Evolutionary conservation across 371 early-diverging fungal species (phyloP), one percentile per base, ranked within the genome.

Genomic region (Dichotomocladium elegans): DNA sequence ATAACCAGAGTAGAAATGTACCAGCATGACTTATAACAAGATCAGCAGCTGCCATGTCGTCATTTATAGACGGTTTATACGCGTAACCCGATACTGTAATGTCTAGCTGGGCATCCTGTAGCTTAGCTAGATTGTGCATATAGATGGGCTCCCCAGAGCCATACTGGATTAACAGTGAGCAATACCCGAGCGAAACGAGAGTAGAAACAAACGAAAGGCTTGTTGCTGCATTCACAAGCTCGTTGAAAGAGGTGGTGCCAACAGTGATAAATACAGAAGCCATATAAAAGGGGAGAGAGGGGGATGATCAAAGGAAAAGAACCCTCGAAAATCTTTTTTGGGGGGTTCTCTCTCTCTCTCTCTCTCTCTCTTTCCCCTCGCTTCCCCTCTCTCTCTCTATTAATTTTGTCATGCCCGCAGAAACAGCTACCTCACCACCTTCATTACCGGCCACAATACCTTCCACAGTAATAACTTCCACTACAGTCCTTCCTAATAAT

Each of bases 191-290:
- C 3, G 40, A 35, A 4, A 43, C 35, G 28, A 89, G 64, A 4
- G 69, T 46, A 2, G 47, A 51, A 27, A 87, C 66, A 41, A 92
- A 78, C n/a, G 65, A 51, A 0, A 45, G 26, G 5, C 75, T 64
- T 27, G 74, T 64, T 3, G 79, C 70, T 3, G 68, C 58, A 9
- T 53, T 41, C 29, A 94, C 70, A 14, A 96, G 80, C 4, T 72
- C 74, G 59, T 92, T 91, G 60, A 96, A 96, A 0, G 86, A 82
- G 4, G 94, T 94, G 8, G 94, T 88, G 12, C 96, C 96, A 8
- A 96, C 94, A 0, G 95, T 95, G 25, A 93, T 83, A 61, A 94
- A 91, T 10, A 85, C 34, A 12, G 51, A 41, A 61, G 63, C 61
- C 33, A 31, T 44, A n/a, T n/a, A n/a, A n/a, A n/a, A n/a, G n/a